Conservation (phyloP, 176 grass and related monocot species). For the Microstegium vimineum region DNA sequence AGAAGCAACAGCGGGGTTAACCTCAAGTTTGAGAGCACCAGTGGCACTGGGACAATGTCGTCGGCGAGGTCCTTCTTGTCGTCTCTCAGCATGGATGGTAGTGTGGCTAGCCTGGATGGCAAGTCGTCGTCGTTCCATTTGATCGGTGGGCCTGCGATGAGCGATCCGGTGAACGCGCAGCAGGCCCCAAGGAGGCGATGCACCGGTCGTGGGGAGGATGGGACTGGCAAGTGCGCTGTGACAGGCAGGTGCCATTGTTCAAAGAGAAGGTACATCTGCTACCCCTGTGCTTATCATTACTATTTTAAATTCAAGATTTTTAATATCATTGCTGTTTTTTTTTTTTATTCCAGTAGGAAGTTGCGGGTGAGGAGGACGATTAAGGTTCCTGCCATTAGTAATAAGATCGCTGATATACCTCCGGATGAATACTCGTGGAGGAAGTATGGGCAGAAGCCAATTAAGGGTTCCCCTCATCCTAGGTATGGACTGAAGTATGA, state of each 20-base stretch:
- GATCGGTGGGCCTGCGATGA: constrained; percentile 51
- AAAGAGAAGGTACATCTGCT: constrained; percentile 65
- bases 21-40: constrained; percentile 70
- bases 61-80: constrained; percentile 67
- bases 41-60: constrained; percentile 49
- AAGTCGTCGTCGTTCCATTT: constrained; percentile 67
- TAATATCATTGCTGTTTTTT: constrained; percentile 14
- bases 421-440: constrained; percentile 96
- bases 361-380: constrained; percentile 83
- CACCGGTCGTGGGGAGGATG: constrained; percentile 58
- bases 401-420: constrained; percentile 96
- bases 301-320: not conserved
- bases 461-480: constrained; percentile 97
- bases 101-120: constrained; percentile 61
- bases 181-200: constrained; percentile 55
- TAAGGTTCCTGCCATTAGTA: constrained; percentile 94
- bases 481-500: constrained; percentile 53
- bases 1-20: constrained; percentile 61
- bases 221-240: constrained; percentile 68
- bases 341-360: constrained; percentile 48
- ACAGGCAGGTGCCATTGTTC: constrained; percentile 79
- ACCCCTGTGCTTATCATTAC: not conserved
- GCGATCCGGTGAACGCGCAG: constrained; percentile 52
- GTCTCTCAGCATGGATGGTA: constrained; percentile 74
- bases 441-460: constrained; percentile 98